phyloP scores from a whole-genome alignment of 805 yeast genomes.

The Ogataea sp. region DNA sequence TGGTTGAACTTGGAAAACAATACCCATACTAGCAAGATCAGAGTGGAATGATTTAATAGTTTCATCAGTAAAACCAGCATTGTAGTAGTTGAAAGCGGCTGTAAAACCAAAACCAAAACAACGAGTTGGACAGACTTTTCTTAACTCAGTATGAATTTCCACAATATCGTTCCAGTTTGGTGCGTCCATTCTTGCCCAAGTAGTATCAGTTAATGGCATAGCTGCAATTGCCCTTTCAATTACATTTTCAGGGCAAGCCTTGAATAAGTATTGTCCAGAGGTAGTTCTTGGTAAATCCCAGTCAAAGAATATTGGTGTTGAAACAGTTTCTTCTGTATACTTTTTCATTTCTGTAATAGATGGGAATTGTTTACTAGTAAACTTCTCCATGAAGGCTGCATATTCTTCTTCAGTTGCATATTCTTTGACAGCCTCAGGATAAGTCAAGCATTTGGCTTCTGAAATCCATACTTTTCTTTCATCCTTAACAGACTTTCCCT shows the following conservation, averaged over 20 bases:
- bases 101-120: slow-evolving; percentile 54
- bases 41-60: slow-evolving; percentile 41
- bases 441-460: slow-evolving; percentile 33
- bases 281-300: slow-evolving; percentile 55
- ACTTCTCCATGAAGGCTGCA: slow-evolving; percentile 2
- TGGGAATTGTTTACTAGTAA: slow-evolving; percentile 10
- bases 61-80: slow-evolving; percentile 42
- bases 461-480: slow-evolving; percentile 39
- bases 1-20: slow-evolving; percentile 40
- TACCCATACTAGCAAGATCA: slow-evolving; percentile 49
- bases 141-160: slow-evolving; percentile 37
- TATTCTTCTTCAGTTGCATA: slow-evolving; percentile 17
- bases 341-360: slow-evolving; percentile 12
- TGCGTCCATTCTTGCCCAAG: slow-evolving; percentile 57
- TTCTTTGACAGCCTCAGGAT: slow-evolving; percentile 40
- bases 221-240: slow-evolving; percentile 43
- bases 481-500: slow-evolving; percentile 27
- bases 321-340: slow-evolving; percentile 15
- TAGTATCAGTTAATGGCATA: slow-evolving; percentile 51
- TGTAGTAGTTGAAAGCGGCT: slow-evolving; percentile 55
- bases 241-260: slow-evolving; percentile 45
- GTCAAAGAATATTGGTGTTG: slow-evolving; percentile 34
- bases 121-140: slow-evolving; percentile 38
- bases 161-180: slow-evolving; percentile 47
- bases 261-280: slow-evolving; percentile 47